Conservation (phyloP, 2,329 filamentous ascomycete genomes). For the Pezicula rhizophila region DNA sequence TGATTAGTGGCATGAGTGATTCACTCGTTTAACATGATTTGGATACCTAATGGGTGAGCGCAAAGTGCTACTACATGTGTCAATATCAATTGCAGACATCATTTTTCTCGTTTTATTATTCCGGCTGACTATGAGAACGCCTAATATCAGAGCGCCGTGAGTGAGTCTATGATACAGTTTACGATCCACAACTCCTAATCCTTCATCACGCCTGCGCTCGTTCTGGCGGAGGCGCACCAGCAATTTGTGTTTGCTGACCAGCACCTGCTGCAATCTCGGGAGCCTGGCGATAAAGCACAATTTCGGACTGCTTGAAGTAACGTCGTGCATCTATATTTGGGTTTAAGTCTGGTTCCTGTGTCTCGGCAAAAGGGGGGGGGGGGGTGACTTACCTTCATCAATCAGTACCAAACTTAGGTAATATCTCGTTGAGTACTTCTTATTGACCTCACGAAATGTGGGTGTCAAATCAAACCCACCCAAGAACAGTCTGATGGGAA, state of each 20-base stretch:
- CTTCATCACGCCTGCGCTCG: slow-evolving; percentile 11
- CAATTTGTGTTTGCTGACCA: slow-evolving; percentile 28
- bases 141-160: background rate
- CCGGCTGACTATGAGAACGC: too few relatives aligned
- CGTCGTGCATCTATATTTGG: slow-evolving; percentile 69
- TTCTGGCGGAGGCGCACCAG: slow-evolving; percentile 25
- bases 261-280: slow-evolving; percentile 43
- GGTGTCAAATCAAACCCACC: slow-evolving; percentile 96
- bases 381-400: slow-evolving; percentile 64
- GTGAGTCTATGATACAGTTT: background rate
- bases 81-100: too few relatives aligned
- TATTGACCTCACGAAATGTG: slow-evolving; percentile 98
- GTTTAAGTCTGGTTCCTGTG: slow-evolving; percentile 7
- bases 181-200: background rate
- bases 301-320: slow-evolving; percentile 99
- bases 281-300: slow-evolving; percentile 86
- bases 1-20: too few relatives aligned
- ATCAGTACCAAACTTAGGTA: slow-evolving; percentile 95
- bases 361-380: background rate
- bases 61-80: too few relatives aligned
- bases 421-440: slow-evolving; percentile 98
- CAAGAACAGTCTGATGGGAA: slow-evolving; percentile 93
- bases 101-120: too few relatives aligned
- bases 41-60: too few relatives aligned
- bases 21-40: too few relatives aligned